A percentile compares a stretch with the other conserved stretches of the same genome.
phyloP scores from a whole-genome alignment of 257 asterid species.

The Solanum stenotomum region DNA sequence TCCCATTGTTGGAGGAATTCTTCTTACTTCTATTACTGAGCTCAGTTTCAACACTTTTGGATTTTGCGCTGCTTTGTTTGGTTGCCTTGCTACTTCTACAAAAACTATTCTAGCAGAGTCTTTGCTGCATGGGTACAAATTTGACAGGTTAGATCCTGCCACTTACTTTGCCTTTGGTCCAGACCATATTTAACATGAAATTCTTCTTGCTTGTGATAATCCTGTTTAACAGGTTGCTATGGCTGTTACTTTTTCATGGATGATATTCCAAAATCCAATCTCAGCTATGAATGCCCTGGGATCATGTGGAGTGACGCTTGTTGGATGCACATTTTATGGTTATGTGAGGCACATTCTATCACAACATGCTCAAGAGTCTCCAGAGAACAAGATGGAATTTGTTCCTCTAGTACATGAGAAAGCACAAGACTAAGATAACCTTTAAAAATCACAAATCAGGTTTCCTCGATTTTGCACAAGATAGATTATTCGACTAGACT shows the following conservation, averaged over 20 bases:
- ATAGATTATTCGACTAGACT: not conserved
- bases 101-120: no score
- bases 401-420: constrained; percentile 52
- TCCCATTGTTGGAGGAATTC: no score
- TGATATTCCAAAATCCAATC: constrained; percentile 70
- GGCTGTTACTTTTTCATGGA: constrained; percentile 70
- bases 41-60: no score
- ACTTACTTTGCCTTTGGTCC: no score
- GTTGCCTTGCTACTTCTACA: no score
- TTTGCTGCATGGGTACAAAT: no score
- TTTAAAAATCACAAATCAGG: not conserved
- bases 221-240: constrained; percentile 28
- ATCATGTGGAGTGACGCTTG: constrained; percentile 47
- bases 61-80: no score
- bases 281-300: constrained; percentile 56
- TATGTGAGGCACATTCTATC: no score
- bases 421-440: constrained; percentile 27
- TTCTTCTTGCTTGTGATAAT: not conserved
- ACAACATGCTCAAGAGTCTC: no score
- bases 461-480: not conserved
- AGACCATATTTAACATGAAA: not conserved
- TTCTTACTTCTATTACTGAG: no score
- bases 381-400: constrained; percentile 53
- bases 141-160: no score
- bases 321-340: constrained; percentile 82